Percentiles rank a stretch among this genome's conserved stretches.
These are phyloP conservation scores for Scutellaria barbata DNA, from an alignment of 257 asterid species.

Conservation along the genomic window DNA sequence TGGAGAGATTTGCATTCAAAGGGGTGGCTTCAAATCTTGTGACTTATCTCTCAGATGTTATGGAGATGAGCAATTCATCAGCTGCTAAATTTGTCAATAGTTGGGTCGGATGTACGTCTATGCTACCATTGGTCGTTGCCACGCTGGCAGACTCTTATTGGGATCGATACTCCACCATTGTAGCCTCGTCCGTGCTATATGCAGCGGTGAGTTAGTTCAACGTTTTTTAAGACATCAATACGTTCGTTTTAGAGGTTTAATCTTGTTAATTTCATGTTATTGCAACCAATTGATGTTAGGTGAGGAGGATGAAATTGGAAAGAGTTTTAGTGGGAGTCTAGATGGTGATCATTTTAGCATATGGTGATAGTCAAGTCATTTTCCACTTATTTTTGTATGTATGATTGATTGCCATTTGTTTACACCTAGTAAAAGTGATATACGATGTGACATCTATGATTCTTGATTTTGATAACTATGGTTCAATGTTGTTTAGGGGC, in stretches of 20 bases:
- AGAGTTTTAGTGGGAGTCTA: conserved; percentile 42
- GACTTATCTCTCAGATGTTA: conserved; percentile 76
- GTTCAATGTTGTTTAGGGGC: conserved; percentile 56
- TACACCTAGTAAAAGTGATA: not conserved
- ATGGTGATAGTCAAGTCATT: conserved; percentile 44
- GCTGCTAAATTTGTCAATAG: conserved; percentile 83
- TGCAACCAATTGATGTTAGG: not conserved
- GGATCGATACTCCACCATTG: conserved; percentile 64
- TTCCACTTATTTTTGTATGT: conserved; percentile 35
- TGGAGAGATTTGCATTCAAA: conserved; percentile 94
- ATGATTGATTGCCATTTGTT: not conserved
- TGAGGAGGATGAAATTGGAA: not conserved
- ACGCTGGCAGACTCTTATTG: conserved; percentile 80
- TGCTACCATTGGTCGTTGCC: conserved; percentile 81
- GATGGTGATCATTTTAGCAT: conserved; percentile 13
- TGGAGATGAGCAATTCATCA: conserved; percentile 78
- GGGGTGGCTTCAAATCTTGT: conserved; percentile 96
- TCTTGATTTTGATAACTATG: not conserved
- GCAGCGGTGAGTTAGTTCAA: conserved; percentile 53
- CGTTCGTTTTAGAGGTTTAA: not conserved
- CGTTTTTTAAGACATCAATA: no score
- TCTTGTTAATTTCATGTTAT: not conserved
- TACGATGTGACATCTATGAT: not conserved
- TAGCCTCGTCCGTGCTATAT: conserved; percentile 64
- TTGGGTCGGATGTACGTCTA: conserved; percentile 86